These are phyloP conservation scores for Lentithecium fluviatile DNA, from an alignment of 495 filamentous ascomycete species.

Conservation along the genomic window DNA sequence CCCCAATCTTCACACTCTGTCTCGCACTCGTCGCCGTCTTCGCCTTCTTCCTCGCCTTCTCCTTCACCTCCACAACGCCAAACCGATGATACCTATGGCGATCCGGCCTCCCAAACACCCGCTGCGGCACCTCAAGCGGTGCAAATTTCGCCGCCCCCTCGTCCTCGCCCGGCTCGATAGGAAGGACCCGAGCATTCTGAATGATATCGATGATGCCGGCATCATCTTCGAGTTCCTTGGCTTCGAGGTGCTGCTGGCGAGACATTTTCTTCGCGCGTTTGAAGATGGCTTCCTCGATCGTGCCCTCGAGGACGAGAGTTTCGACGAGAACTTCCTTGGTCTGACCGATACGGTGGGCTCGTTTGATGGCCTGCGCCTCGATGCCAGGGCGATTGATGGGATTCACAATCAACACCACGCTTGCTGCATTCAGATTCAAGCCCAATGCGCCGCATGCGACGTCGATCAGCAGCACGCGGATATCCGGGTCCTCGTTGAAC, in stretches of 20 bases:
- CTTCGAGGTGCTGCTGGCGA: constrained; percentile 65
- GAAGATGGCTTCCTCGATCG: constrained; percentile 83
- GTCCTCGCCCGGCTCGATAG: constrained; percentile 51
- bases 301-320: constrained; percentile 70
- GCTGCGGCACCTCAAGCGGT: constrained; percentile 51
- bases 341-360: constrained; percentile 86
- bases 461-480: constrained; percentile 84
- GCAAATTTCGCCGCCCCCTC: constrained; percentile 57
- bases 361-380: constrained; percentile 88
- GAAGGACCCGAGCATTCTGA: constrained; percentile 64
- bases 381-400: constrained; percentile 83
- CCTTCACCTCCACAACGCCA: constrained; percentile 13
- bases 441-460: constrained; percentile 83
- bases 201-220: constrained; percentile 75
- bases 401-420: constrained; percentile 86
- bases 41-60: constrained; percentile 7
- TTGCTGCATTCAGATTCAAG: constrained; percentile 77
- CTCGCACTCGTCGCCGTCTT: background rate
- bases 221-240: constrained; percentile 75
- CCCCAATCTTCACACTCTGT: background rate
- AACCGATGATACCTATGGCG: constrained; percentile 23
- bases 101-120: constrained; percentile 56
- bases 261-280: constrained; percentile 74
- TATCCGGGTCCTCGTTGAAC: constrained; percentile 65
- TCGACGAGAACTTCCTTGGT: constrained; percentile 77